phyloP scores from a whole-genome alignment of 2,329 filamentous ascomycete species.

The Nemania serpens region DNA sequence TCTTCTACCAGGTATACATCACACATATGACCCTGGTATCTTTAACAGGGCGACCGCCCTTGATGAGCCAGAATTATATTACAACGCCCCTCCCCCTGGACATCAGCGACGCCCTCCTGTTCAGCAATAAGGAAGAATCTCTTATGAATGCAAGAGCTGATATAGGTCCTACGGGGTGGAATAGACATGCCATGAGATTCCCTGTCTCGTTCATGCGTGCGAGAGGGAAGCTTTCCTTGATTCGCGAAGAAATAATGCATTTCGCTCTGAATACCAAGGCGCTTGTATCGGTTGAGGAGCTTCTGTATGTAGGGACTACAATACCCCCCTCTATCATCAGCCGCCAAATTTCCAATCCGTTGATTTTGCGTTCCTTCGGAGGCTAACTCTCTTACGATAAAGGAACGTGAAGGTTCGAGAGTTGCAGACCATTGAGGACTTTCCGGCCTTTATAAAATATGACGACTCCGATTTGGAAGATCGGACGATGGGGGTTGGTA shows the following conservation, averaged over 20 bases:
- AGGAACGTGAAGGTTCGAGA: conserved; percentile 46
- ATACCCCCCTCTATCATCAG: neutral
- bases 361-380: neutral
- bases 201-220: conserved; percentile 41
- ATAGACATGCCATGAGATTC: conserved; percentile 39
- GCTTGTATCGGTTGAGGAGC: conserved; percentile 45
- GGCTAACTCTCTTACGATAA: neutral
- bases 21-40: conserved; percentile 46
- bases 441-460: conserved; percentile 47
- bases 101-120: conserved; percentile 44
- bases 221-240: conserved; percentile 47
- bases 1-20: conserved; percentile 42
- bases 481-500: conserved; percentile 35
- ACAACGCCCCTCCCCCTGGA: conserved; percentile 48
- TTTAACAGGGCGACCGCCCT: conserved; percentile 49
- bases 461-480: conserved; percentile 46
- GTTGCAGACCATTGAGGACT: conserved; percentile 40
- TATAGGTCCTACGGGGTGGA: conserved; percentile 47
- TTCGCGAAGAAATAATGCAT: conserved; percentile 64
- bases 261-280: conserved; percentile 53
- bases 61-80: conserved; percentile 44
- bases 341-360: neutral
- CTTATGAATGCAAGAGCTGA: conserved; percentile 34
- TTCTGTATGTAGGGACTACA: conserved; percentile 34
- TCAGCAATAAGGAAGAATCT: conserved; percentile 36